Base-by-base conservation (phyloP, 306 rosid species). In the Mimosa bimucronata region DNA sequence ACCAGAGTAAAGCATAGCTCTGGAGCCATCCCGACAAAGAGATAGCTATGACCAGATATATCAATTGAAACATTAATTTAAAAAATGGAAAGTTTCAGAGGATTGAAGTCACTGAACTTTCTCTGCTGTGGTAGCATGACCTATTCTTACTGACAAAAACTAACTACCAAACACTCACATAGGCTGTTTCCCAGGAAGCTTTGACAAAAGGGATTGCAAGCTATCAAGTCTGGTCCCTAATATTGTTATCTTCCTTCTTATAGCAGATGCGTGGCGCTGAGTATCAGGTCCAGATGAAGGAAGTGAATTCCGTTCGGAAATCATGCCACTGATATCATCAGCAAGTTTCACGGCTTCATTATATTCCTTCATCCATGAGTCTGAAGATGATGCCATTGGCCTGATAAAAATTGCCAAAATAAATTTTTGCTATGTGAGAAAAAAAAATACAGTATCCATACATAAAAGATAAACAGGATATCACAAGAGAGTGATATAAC, bases 141-240 rank as follows among this genome's bases (percentile, higher is more conserved):
- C 45, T 40, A 11, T 67, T 44, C 57, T 75, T 26, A 3, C 38
- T 67, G 66, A 45, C 65, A 31, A 25, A 75, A 65, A 53, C 29
- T 29, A 66, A 66, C 37, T 13, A 52, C 25, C 7, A 37, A 83
- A 42, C 62, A 88, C 98, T 91, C 81, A 96, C 98, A 90, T 84
- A 40, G 91, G 87, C 66, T 88, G 97, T 86, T 96, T 96, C 86
- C 89, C 97, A 58, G 97, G 99, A 87, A 88, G 89, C 86, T 86
- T 89, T 23, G 89, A 75, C 80, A 93, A 73, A 83, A 88, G 90
- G 77, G 94, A 87, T 75, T 88, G 97, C 88, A 96, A 91, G 86
- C 94, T 93, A 86, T 96, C 99, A 77, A 96, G 94, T 83, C 99
- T 88, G 50, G 98, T 93, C 85, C 97, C 98, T 78, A 96, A 88